Evolutionary conservation across 2,329 filamentous ascomycete genomes (phyloP).

Genomic region (Oidium heveae): DNA sequence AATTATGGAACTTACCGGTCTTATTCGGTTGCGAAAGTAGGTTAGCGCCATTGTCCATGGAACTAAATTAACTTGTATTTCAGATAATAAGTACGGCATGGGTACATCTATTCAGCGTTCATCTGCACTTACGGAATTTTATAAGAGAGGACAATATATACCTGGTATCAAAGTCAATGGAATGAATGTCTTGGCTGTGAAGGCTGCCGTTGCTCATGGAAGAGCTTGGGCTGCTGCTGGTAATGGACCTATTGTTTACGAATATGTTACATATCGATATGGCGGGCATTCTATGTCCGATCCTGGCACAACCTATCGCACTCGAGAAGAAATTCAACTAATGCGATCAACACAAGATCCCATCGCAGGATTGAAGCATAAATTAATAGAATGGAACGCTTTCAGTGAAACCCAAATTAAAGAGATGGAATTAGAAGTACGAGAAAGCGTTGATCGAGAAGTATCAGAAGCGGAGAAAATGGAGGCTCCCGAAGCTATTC

Average conservation of each 20-base stretch:
- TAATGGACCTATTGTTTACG: slow-evolving; percentile 84
- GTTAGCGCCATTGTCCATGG: slow-evolving; percentile 16
- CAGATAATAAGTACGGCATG: slow-evolving; percentile 99
- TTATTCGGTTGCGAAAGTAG: slow-evolving; percentile 96
- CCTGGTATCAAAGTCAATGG: slow-evolving; percentile 98
- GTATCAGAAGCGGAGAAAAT: slow-evolving; percentile 79
- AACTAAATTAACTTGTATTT: background rate
- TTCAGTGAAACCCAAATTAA: slow-evolving; percentile 89
- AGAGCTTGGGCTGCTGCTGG: slow-evolving; percentile 64
- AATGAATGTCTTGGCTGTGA: slow-evolving; percentile 96
- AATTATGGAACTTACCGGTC: slow-evolving; percentile 89
- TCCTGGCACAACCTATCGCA: slow-evolving; percentile 96
- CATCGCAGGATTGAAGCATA: slow-evolving; percentile 93
- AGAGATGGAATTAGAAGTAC: slow-evolving; percentile 80
- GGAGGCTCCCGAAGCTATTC: slow-evolving; percentile 49
- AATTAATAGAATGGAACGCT: slow-evolving; percentile 88
- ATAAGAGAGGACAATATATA: slow-evolving; percentile 99
- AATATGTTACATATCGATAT: slow-evolving; percentile 98
- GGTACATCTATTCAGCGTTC: slow-evolving; percentile 87
- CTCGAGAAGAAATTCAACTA: slow-evolving; percentile 96
- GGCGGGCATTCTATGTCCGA: slow-evolving; percentile 99
- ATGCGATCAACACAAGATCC: slow-evolving; percentile 98
- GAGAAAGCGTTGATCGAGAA: slow-evolving; percentile 64
- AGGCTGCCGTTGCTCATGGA: slow-evolving; percentile 82
- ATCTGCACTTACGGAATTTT: slow-evolving; percentile 94